Conservation (phyloP, 1,139 yeast genomes). For the Taphrina flavorubra region DNA sequence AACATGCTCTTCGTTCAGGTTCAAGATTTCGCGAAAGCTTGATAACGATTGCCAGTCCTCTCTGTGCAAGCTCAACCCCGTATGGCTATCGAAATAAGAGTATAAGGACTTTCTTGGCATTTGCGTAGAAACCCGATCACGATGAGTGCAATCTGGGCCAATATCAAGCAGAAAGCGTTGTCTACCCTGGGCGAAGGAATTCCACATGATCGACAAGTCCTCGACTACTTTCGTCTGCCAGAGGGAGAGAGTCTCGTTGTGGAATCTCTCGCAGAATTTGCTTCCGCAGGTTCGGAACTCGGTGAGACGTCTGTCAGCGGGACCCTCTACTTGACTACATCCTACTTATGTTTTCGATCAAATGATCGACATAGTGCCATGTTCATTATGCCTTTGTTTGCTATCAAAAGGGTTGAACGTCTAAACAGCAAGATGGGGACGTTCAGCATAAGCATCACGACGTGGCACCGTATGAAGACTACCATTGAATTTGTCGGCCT, state of each 20-base stretch:
- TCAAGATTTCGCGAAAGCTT: too few relatives aligned
- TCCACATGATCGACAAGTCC: constrained; percentile 33
- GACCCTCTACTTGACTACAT: constrained; percentile 27
- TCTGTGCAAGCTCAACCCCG: too few relatives aligned
- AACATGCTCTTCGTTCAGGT: too few relatives aligned
- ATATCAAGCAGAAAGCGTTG: constrained; percentile 22
- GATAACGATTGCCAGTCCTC: too few relatives aligned
- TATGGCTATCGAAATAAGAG: background rate
- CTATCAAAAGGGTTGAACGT: constrained; percentile 84
- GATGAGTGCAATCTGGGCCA: constrained; percentile 41
- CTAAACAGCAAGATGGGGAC: constrained; percentile 75
- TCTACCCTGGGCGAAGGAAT: constrained; percentile 9
- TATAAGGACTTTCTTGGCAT: background rate
- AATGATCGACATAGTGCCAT: constrained; percentile 72
- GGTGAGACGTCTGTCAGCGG: constrained; percentile 17
- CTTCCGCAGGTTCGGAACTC: constrained; percentile 13
- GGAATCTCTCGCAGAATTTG: constrained; percentile 32
- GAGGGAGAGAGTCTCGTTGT: constrained; percentile 24
- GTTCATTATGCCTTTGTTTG: constrained; percentile 73
- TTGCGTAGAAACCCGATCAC: background rate
- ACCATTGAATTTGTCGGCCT: constrained; percentile 78
- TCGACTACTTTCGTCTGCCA: constrained; percentile 32
- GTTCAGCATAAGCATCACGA: constrained; percentile 74
- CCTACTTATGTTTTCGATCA: constrained; percentile 75
- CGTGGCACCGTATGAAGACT: constrained; percentile 69